Conservation (phyloP, 1,284 basidiomycete genomes). For the Pyrrhoderma lamaoense region DNA sequence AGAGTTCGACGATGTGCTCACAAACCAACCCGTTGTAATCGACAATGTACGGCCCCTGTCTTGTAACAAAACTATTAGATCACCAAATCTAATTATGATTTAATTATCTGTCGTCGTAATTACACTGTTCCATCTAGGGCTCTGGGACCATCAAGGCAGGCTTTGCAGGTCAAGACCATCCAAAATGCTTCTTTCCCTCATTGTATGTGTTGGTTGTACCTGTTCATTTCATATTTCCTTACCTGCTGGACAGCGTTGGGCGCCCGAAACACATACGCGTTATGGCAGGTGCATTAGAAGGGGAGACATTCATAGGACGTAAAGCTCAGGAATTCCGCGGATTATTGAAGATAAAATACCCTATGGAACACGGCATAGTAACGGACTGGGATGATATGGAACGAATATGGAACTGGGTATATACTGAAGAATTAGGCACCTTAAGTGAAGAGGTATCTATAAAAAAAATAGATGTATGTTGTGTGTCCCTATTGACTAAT, state of each 20-base stretch:
- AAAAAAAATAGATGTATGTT: too few species aligned
- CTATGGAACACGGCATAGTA: conserved; percentile 94
- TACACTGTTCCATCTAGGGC: conserved; percentile 47
- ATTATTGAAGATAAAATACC: conserved; percentile 93
- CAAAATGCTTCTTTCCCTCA: conserved; percentile 96
- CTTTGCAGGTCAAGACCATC: conserved; percentile 96
- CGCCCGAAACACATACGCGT: conserved; percentile 93
- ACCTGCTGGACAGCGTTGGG: conserved; percentile 60
- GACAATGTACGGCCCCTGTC: conserved; percentile 70
- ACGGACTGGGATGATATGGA: conserved; percentile 99
- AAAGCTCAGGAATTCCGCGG: conserved; percentile 92
- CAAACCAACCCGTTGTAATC: conserved; percentile 91
- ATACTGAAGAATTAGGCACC: conserved; percentile 89
- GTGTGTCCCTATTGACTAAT: background rate
- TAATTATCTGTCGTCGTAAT: conserved; percentile 6
- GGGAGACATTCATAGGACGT: conserved; percentile 88
- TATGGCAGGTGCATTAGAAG: conserved; percentile 93
- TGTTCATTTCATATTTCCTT: conserved; percentile 14
- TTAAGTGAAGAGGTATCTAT: conserved; percentile 83
- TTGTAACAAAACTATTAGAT: conserved; percentile 15
- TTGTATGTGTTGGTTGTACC: conserved; percentile 66
- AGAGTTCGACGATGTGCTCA: conserved; percentile 85
- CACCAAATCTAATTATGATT: conserved; percentile 16
- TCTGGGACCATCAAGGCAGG: conserved; percentile 97
- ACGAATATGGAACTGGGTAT: conserved; percentile 95